Base-by-base conservation (phyloP, 1,284 basidiomycete genomes). In the Cryptococcus sp. region DNA sequence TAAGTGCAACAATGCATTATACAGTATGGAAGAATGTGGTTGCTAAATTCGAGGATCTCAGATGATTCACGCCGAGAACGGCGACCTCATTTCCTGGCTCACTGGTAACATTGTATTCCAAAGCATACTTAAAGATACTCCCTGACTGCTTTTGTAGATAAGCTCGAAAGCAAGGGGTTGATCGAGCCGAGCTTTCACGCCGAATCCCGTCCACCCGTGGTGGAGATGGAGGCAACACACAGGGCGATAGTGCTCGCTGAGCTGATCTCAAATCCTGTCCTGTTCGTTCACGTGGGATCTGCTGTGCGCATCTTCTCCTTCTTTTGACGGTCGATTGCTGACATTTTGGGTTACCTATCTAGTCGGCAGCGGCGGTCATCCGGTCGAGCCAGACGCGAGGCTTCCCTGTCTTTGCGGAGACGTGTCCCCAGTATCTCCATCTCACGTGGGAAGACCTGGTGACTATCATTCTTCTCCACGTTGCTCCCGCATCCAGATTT, bases 201-300 rank as follows among this genome's bases (percentile, higher is more conserved):
- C 20, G n/a, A 54, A 17, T 70, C 70, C 5, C 62, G 71, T 1
- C 69, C 71, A 20, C 67, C 64, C 2, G 47, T 70, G 52, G 65
- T 71, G 50, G 71, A 73, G 47, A 47, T 54, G 13, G 71, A 73
- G 47, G 71, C 71, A 17, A 69, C 70, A 2, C 64, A 64, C 50
- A 66, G 71, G 19, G 70, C 67, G 25, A 68, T 73, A n/a, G 61
- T 53, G 11, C 53, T 73, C 7, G 50, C 64, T 5, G 70, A 73
- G 56, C 45, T 73, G 40, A 57, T 71, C 25, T 61, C 70, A 23
- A 61, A 61, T 19, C 71, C 71, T 4, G 62, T 70, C 46, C 57
- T 73, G 11, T 64, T 73, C 50, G 71, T 71, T 5, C 70, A 73
- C 53, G 67, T 73, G 19, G 66, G 65, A 17, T 67, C 68, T 5